A percentile compares a stretch with the other conserved stretches of the same genome.
Evolutionary conservation across 129 eudicot genomes (phyloP).

Genomic region (Flaveria ramosissima): DNA sequence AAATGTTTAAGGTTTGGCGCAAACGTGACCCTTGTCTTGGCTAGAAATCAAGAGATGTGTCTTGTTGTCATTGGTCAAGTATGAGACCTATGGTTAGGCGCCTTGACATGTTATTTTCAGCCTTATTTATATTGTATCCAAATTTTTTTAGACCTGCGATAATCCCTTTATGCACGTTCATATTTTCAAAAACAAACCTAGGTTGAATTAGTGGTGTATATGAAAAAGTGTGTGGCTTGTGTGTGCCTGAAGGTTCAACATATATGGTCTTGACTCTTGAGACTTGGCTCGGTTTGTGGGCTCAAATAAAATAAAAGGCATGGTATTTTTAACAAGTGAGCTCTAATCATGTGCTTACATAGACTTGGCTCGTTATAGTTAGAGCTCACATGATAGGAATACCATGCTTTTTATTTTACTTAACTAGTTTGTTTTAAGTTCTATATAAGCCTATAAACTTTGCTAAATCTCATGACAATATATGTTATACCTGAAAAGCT

Average conservation of each 20-base stretch:
- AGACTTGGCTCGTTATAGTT: not conserved
- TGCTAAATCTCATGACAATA: not conserved
- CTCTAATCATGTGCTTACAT: not conserved
- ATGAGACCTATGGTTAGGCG: conserved; percentile 27
- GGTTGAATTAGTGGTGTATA: not conserved
- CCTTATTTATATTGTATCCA: conserved; percentile 26
- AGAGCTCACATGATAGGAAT: conserved; percentile 1
- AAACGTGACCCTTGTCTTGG: conserved; percentile 23
- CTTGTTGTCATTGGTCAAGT: conserved; percentile 22
- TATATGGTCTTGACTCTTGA: not conserved
- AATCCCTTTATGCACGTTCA: conserved; percentile 10
- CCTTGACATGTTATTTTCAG: conserved; percentile 24
- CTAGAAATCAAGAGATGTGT: conserved; percentile 29
- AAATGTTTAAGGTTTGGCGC: conserved; percentile 19
- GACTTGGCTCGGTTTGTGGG: conserved; percentile 13
- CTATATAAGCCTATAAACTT: not conserved
- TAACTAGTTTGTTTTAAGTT: not conserved
- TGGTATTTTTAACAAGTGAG: not conserved
- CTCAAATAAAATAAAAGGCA: not conserved
- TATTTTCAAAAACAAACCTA: conserved; percentile 11
- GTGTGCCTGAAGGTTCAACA: not conserved
- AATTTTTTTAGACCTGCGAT: not conserved
- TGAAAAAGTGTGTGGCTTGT: conserved; percentile 6
- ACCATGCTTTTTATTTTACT: not conserved
- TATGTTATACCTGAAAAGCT: not conserved